Percentiles rank a stretch among this genome's conserved stretches.
phyloP scores from a whole-genome alignment of 768 basidiomycete genomes.

The Kwoniella dejecticola region DNA sequence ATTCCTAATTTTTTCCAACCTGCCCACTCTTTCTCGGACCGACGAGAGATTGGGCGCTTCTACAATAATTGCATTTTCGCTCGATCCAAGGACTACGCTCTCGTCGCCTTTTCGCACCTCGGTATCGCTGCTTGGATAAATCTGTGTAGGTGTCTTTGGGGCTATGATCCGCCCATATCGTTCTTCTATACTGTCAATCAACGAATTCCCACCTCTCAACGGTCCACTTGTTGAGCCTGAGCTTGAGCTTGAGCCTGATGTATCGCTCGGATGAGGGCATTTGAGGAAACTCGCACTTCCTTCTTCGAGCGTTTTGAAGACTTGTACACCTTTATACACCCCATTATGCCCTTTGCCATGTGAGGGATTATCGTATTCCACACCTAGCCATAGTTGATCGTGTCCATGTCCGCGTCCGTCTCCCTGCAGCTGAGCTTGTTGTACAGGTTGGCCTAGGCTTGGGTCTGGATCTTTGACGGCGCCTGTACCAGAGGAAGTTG shows the following conservation, averaged over 20 bases:
- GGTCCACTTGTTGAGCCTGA: no score
- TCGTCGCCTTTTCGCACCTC: slow-evolving; percentile 33
- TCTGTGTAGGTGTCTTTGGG: no score
- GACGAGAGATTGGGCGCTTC: slow-evolving; percentile 82
- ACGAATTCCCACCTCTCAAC: slow-evolving; percentile 59
- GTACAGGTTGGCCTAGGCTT: no score
- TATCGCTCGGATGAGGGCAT: no score
- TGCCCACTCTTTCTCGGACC: slow-evolving; percentile 69
- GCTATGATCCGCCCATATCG: slow-evolving; percentile 66
- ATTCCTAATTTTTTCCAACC: slow-evolving; percentile 70
- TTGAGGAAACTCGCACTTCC: slow-evolving; percentile 49
- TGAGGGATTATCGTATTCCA: slow-evolving; percentile 87
- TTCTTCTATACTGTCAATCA: slow-evolving; percentile 69
- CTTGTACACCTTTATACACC: slow-evolving; percentile 70
- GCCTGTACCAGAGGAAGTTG: no score
- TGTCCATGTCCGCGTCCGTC: no score
- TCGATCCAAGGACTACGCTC: slow-evolving; percentile 75
- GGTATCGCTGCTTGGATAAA: no score
- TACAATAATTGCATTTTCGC: slow-evolving; percentile 77
- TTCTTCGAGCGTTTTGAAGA: slow-evolving; percentile 62
- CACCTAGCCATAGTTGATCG: slow-evolving; percentile 73
- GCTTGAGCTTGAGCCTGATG: no score
- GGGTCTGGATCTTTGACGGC: no score
- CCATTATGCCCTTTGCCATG: slow-evolving; percentile 85
- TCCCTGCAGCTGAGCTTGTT: no score